Evolutionary conservation across 495 filamentous ascomycete genomes (phyloP), one percentile per base, ranked within the genome.

Genomic region (Terfezia boudieri): DNA sequence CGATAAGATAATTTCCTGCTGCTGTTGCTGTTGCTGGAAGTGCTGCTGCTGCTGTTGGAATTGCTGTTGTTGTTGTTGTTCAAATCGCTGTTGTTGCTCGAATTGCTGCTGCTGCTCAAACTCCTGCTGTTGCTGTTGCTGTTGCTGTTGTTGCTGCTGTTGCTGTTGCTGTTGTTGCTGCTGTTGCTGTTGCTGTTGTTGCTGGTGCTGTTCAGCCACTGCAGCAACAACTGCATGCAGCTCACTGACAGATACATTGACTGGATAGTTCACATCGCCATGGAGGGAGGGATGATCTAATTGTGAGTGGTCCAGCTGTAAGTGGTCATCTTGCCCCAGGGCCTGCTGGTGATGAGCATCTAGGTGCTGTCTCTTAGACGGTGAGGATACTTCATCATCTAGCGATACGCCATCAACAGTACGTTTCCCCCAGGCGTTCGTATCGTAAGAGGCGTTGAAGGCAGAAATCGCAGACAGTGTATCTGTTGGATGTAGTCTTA

Each of bases 381-480:
- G 26, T 7, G 26, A 32, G 26, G 26, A 32, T 32, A 32, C 26
- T 32, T 32, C 26, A 32, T 32, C 26, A 32, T 32, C 26, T 32
- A 32, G 26, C 26, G 26, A 7, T 32, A 4, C 26, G 7, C 26
- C 26, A 32, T 32, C 26, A 32, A 7, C 26, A 32, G 26, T 4
- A 41, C 62, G 59, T 51, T 65, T 65, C 0, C 59, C 59, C 62
- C 62, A 65, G 37, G 59, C 35, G 55, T 64, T 64, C 22, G 59
- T 61, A 10, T 48, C 50, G 46, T 57, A 65, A 37, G 57, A 51
- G n/a, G 59, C 58, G 51, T 65, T 65, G 52, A 65, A 65, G 10
- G 62, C 62, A 17, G 59, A 62, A 14, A 65, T 64, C 8, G 62
- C 61, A 9, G 62, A 64, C 9, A 65, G 54, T 2, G 61, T 59